Base-by-base conservation (phyloP, 768 basidiomycete species). In the Holtermannia corniformis region DNA sequence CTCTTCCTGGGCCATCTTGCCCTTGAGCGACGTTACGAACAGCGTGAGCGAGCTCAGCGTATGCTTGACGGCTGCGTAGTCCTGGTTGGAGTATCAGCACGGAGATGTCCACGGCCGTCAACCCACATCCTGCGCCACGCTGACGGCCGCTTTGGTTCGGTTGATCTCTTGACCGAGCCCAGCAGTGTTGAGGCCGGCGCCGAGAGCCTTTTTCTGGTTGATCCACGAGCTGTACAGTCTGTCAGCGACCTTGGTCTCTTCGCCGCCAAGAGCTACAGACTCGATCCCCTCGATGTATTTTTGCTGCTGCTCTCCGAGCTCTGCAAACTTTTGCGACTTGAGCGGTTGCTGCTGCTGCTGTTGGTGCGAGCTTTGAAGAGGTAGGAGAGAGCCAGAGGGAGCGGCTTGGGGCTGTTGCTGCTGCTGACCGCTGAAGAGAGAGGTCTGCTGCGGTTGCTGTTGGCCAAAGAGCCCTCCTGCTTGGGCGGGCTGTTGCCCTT, bases 261-360 rank as follows among this genome's bases (percentile, higher is more conserved):
- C 19, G 7, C 26, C 41, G 14, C 13, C 23, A 37, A 4, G 27
- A 47, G 3, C 51, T 26, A 58, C 67, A 56, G 45, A 68, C 67
- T 68, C 67, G 40, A 68, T 49, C 44, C 60, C 51, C 40, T 68
- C 64, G 16, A 68, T 59, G 20, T 49, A 48, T 51, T 61, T 62
- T 51, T 68, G 67, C 11, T 37, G 37, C 16, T 44, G 20, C 41
- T 63, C 64, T 2, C 64, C 64, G 10, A 64, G 40, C 22, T 68
- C 67, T 7, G 67, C 49, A 42, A 63, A 68, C 51, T 61, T 65
- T 16, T 61, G 63, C 1, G 45, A 57, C 46, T 65, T 68, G 41
- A n/a, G 46, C 3, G 11, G 41, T 11, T 37, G n/a, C 7, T 28
- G 46, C 44, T 56, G 55, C 26, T 51, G 55, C 16, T 47, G 46